These are phyloP conservation scores for Fusarium chlamydosporum DNA, from an alignment of 2,329 filamentous ascomycete species.

Conservation along the genomic window DNA sequence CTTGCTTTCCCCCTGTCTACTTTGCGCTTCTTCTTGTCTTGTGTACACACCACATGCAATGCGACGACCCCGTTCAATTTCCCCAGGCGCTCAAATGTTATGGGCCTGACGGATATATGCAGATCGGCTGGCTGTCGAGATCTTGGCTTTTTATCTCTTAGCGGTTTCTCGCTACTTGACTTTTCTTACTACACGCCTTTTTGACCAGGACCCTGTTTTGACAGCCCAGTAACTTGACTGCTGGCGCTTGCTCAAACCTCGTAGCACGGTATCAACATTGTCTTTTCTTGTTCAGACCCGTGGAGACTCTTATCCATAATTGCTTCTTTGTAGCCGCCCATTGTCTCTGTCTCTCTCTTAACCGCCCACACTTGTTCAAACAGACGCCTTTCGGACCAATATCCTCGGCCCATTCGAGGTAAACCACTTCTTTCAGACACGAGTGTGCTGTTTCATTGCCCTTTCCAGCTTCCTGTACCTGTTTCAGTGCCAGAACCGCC, in stretches of 20 bases:
- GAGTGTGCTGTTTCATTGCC: conserved; percentile 66
- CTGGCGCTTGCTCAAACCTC: conserved; percentile 49
- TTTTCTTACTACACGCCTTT: conserved; percentile 6
- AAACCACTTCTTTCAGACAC: conserved; percentile 64
- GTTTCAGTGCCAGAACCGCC: conserved; percentile 54
- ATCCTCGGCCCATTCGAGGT: conserved; percentile 59
- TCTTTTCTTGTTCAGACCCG: conserved; percentile 15
- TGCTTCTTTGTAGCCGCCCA: conserved; percentile 46
- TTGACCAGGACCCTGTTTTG: not conserved
- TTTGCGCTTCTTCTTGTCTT: conserved; percentile 27
- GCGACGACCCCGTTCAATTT: conserved; percentile 50
- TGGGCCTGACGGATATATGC: conserved; percentile 37
- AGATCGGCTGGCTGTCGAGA: conserved; percentile 48
- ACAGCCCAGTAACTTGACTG: conserved; percentile 5
- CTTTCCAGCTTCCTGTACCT: conserved; percentile 42
- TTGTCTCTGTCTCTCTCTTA: conserved; percentile 22
- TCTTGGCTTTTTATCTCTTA: conserved; percentile 9
- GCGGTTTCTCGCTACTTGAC: not conserved
- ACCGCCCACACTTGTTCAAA: conserved; percentile 55
- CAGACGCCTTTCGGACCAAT: conserved; percentile 68
- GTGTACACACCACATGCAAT: conserved; percentile 45
- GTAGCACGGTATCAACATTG: conserved; percentile 23
- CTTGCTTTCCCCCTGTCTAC: conserved; percentile 18
- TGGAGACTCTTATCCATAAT: not conserved
- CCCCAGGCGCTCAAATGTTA: conserved; percentile 44